Evolutionary conservation across 228 moss, liverwort and hornwort genomes (phyloP), one percentile per base, ranked within the genome.

Genomic region (Sphagnum fallax): DNA sequence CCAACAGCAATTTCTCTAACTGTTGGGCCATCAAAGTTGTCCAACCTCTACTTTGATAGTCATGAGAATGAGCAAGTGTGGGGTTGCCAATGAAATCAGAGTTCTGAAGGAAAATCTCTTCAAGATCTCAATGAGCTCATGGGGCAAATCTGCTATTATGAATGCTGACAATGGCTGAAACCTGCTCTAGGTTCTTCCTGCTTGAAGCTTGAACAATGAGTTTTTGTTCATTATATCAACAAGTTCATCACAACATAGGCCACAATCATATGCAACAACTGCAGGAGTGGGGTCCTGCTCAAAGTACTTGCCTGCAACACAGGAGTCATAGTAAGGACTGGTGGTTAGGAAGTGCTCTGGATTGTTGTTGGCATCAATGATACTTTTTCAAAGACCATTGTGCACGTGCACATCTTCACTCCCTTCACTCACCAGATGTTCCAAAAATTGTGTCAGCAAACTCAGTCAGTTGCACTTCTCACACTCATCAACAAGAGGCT

Each of bases 1-100:
- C 86, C 92, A 6, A 93, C 91, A 60, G 93, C 96, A 75, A 96
- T 96, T 67, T 89, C 92, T 66, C 96, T 90, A 32, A 95, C 88
- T 52, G 92, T 92, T 72, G 95, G 92, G 47, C 95, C 92, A 68
- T 92, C 95, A 71, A 96, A 96, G 78, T 96, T 92, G 63, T 96
- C 93, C 18, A 96, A 80, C 50, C 92, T 87, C 95, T 53, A 90
- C 95, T 80, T 94, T 91, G 69, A 94, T 91, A 48, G 91, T 91
- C 48, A 91, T 94, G 32, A 94, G 78, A 63, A 95, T 92, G 63
- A 95, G 89, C 72, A 90, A 77, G 70, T 95, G 92, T 95, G 14
- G 95, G 95, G 70, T 95, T 95, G 69, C 92, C 92, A 77, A 92
- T 95, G 83, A 95, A 92, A 51, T 90, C 88, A 49, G 95, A 92